Evolutionary conservation across 306 rosid species (phyloP).

Genomic region (Ormosia emarginata): DNA sequence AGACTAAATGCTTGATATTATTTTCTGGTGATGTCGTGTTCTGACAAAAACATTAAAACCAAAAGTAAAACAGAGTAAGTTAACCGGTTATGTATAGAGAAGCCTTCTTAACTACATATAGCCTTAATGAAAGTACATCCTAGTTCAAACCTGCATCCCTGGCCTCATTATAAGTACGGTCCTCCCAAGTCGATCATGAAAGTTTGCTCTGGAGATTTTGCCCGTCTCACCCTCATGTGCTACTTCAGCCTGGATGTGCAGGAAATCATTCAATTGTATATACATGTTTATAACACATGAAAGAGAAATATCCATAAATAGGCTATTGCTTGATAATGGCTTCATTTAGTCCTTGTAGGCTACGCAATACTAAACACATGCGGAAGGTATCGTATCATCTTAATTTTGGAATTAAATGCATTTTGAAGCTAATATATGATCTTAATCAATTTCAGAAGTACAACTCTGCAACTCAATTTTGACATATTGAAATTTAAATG

Average conservation of each 20-base stretch:
- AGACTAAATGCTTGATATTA: slow-evolving; percentile 68
- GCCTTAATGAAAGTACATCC: not conserved
- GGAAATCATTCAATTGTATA: not conserved
- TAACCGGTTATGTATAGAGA: not conserved
- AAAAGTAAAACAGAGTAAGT: not conserved
- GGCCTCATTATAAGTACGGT: slow-evolving; percentile 90
- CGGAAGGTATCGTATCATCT: not conserved
- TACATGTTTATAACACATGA: not conserved
- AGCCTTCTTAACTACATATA: not conserved
- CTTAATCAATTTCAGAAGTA: slow-evolving; percentile 2
- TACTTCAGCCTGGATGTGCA: slow-evolving; percentile 61
- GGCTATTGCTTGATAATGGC: not conserved
- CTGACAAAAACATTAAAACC: slow-evolving; percentile 26
- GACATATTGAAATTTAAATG: not conserved
- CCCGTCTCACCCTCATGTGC: slow-evolving; percentile 97
- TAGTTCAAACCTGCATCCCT: slow-evolving; percentile 45
- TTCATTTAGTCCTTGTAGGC: slow-evolving; percentile 5
- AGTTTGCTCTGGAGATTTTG: slow-evolving; percentile 73
- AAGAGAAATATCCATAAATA: slow-evolving; percentile 7
- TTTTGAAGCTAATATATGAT: not conserved
- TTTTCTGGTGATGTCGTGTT: slow-evolving; percentile 62
- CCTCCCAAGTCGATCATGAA: slow-evolving; percentile 76
- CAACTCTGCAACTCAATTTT: not conserved
- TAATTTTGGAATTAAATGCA: not conserved
- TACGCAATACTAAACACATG: not conserved